Conservation (phyloP, 179 eudicot species). For the Patellifolia procumbens region DNA sequence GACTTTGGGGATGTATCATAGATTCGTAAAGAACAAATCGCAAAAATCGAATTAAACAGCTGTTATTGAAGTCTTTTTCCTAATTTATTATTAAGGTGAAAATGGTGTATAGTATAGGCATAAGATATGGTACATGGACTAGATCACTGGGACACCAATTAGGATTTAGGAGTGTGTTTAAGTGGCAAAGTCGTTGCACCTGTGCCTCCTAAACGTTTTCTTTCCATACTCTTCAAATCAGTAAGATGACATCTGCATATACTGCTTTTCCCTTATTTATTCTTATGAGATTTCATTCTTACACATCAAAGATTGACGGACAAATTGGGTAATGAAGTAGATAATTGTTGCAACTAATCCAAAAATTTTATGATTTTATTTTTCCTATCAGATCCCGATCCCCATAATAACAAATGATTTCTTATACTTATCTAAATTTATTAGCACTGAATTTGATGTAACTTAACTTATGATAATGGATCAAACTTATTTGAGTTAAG, state of each 20-base stretch:
- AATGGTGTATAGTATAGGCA: too few species aligned
- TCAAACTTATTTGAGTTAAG: too few species aligned
- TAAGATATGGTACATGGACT: too few species aligned
- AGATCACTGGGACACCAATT: background rate
- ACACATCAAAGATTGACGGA: background rate
- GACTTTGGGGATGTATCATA: too few species aligned
- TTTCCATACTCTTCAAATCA: background rate
- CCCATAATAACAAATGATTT: too few species aligned
- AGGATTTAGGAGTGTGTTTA: background rate
- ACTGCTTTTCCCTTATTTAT: background rate
- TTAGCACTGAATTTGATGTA: too few species aligned
- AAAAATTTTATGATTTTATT: background rate
- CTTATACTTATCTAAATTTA: too few species aligned
- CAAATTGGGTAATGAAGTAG: background rate
- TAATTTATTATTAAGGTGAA: background rate
- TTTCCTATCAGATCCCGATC: background rate
- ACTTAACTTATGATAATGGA: too few species aligned
- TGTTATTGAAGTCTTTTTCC: background rate
- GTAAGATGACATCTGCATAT: background rate
- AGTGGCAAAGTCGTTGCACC: slow-evolving; percentile 14
- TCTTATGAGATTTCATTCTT: background rate
- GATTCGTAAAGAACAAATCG: too few species aligned
- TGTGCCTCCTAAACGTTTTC: background rate
- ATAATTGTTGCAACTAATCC: background rate
- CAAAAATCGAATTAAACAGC: background rate